Percentiles rank a stretch among this genome's conserved stretches.
Evolutionary conservation across 2,329 filamentous ascomycete genomes (phyloP).

Genomic region (Talaromyces sp.): DNA sequence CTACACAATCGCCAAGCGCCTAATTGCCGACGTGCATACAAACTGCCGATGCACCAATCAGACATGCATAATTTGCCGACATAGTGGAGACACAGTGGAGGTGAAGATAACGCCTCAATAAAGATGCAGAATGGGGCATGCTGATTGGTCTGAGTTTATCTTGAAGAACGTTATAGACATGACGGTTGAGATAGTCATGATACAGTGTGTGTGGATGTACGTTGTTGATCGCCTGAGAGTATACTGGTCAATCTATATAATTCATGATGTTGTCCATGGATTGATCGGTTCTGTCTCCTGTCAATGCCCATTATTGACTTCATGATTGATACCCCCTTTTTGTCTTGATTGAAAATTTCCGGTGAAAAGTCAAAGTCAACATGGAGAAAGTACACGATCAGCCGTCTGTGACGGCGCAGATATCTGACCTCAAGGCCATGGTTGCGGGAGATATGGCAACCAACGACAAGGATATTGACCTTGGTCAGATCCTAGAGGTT

Average conservation of each 20-base stretch:
- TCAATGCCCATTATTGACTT: neutral
- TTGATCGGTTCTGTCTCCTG: neutral
- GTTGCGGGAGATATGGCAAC: neutral
- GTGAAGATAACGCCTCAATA: neutral
- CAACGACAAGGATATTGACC: neutral
- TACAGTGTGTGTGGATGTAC: no score
- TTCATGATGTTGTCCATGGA: neutral
- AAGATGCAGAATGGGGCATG: no score
- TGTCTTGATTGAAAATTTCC: neutral
- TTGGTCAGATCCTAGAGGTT: conserved; percentile 12
- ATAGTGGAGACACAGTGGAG: neutral
- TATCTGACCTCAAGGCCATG: conserved; percentile 8
- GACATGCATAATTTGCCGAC: neutral
- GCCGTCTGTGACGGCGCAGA: neutral
- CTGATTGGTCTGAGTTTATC: conserved; percentile 12
- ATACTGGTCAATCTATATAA: neutral
- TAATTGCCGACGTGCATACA: conserved; percentile 15
- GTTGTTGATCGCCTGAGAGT: neutral
- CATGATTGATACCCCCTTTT: neutral
- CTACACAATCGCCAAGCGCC: conserved; percentile 12
- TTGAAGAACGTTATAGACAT: neutral
- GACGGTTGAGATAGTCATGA: neutral
- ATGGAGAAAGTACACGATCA: neutral
- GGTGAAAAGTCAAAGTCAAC: neutral
- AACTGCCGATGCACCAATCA: conserved; percentile 11